Conservation (phyloP, 1,284 basidiomycete species). For the Phlebopus sp. region DNA sequence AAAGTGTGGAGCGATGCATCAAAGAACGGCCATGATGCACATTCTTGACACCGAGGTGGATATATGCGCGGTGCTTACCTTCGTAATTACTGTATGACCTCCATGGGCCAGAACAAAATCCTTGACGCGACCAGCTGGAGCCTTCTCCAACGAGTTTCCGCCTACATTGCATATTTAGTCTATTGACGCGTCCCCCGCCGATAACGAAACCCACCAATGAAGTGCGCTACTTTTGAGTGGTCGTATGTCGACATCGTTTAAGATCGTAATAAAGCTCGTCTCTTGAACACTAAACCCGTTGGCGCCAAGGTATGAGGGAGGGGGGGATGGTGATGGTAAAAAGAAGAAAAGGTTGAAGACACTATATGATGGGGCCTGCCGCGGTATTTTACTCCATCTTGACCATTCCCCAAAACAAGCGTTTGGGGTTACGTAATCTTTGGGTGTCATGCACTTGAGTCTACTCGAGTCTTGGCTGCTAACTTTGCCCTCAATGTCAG, state of each 20-base stretch:
- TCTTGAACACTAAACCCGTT: constrained; percentile 8
- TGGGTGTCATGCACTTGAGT: not conserved
- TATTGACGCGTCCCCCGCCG: constrained; percentile 13
- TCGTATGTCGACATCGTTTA: constrained; percentile 64
- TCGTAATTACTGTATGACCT: constrained; percentile 98
- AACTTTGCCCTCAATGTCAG: not conserved
- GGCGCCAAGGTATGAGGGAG: constrained; percentile 8
- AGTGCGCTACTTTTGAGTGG: constrained; percentile 80
- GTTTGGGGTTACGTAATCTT: constrained; percentile 31
- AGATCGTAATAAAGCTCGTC: constrained; percentile 6
- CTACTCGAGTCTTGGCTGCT: too few species aligned
- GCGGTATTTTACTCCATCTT: constrained; percentile 20
- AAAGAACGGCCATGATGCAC: not conserved
- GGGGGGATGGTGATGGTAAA: constrained; percentile 21
- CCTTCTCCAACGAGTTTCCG: constrained; percentile 87
- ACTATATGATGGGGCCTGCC: constrained; percentile 10
- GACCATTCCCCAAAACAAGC: constrained; percentile 29
- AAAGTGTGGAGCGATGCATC: constrained; percentile 2
- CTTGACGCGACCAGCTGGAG: constrained; percentile 74
- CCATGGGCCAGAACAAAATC: constrained; percentile 93
- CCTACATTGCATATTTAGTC: constrained; percentile 50
- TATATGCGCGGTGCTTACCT: constrained; percentile 54
- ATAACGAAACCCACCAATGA: constrained; percentile 62
- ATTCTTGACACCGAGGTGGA: constrained; percentile 7
- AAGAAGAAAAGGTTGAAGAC: constrained; percentile 7